Evolutionary conservation across 768 basidiomycete genomes (phyloP).

Genomic region (Scleroderma citrinum): DNA sequence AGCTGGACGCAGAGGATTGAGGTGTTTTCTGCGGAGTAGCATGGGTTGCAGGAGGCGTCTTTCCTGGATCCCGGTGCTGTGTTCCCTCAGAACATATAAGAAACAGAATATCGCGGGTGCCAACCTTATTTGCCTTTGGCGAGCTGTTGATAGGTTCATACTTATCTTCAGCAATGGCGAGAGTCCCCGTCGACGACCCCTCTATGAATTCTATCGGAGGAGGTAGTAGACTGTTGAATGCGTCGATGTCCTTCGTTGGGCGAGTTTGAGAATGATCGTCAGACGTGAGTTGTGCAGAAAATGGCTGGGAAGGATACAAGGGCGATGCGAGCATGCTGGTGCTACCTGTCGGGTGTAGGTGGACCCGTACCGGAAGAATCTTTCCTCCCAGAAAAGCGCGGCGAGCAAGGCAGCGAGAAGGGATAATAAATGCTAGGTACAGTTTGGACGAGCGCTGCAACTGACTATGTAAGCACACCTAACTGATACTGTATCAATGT

Average conservation of each 20-base stretch:
- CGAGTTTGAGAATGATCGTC: slow-evolving; percentile 53
- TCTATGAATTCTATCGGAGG: slow-evolving; percentile 82
- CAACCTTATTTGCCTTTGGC: slow-evolving; percentile 49
- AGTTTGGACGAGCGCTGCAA: slow-evolving; percentile 10
- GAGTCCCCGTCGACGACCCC: slow-evolving; percentile 71
- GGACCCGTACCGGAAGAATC: slow-evolving; percentile 1
- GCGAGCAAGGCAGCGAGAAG: slow-evolving; percentile 7
- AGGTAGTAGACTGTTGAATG: slow-evolving; percentile 73
- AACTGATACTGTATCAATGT: background rate
- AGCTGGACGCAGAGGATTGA: slow-evolving; percentile 16
- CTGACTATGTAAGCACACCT: too few relatives aligned
- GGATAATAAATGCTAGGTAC: slow-evolving; percentile 5
- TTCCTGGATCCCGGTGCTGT: slow-evolving; percentile 16
- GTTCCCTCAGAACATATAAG: slow-evolving; percentile 2
- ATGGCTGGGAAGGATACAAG: slow-evolving; percentile 47
- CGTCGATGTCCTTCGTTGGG: slow-evolving; percentile 65
- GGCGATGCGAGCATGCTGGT: slow-evolving; percentile 63
- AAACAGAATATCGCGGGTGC: slow-evolving; percentile 12
- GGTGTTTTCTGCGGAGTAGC: slow-evolving; percentile 25
- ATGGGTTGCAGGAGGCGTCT: slow-evolving; percentile 20
- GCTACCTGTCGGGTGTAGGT: slow-evolving; percentile 6
- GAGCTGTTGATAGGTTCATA: slow-evolving; percentile 78
- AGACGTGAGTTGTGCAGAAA: slow-evolving; percentile 42
- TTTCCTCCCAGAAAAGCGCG: slow-evolving; percentile 5
- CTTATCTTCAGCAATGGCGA: slow-evolving; percentile 67